Percentiles rank a stretch among this genome's conserved stretches.
Evolutionary conservation across 1,284 basidiomycete species (phyloP).

Genomic region (Ustilago sp.): DNA sequence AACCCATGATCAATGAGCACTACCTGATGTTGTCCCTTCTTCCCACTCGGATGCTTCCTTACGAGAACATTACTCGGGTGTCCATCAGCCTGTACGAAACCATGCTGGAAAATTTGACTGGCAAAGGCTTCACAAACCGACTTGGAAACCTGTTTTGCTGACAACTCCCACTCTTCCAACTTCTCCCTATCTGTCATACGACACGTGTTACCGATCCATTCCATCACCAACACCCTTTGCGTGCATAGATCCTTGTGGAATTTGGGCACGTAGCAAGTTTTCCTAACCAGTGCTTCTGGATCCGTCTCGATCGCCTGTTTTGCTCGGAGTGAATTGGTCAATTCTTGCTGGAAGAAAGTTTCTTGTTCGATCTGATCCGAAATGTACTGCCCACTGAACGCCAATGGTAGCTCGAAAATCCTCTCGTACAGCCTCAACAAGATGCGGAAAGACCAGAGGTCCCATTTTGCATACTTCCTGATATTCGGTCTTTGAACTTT

Average conservation of each 20-base stretch:
- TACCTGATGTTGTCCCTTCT: constrained; percentile 57
- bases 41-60: constrained; percentile 57
- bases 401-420: constrained; percentile 60
- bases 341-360: constrained; percentile 57
- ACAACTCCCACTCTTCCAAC: constrained; percentile 56
- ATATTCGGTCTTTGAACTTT: constrained; percentile 65
- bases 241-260: constrained; percentile 53
- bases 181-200: constrained; percentile 59
- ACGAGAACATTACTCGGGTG: constrained; percentile 62
- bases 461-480: constrained; percentile 60
- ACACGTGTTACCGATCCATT: constrained; percentile 56
- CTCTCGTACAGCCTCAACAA: constrained; percentile 58
- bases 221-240: constrained; percentile 58
- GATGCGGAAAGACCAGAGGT: constrained; percentile 59
- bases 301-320: constrained; percentile 54
- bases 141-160: constrained; percentile 48
- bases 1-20: constrained; percentile 65
- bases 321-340: constrained; percentile 50
- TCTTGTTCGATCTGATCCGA: constrained; percentile 63
- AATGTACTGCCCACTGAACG: constrained; percentile 60
- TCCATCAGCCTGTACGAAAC: constrained; percentile 63
- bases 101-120: constrained; percentile 64
- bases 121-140: constrained; percentile 62
- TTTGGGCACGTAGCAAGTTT: constrained; percentile 59
- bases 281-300: constrained; percentile 44